Evolutionary conservation across 352 stramenopile genomes (phyloP).

Genomic region (Phytophthora fragariae): DNA sequence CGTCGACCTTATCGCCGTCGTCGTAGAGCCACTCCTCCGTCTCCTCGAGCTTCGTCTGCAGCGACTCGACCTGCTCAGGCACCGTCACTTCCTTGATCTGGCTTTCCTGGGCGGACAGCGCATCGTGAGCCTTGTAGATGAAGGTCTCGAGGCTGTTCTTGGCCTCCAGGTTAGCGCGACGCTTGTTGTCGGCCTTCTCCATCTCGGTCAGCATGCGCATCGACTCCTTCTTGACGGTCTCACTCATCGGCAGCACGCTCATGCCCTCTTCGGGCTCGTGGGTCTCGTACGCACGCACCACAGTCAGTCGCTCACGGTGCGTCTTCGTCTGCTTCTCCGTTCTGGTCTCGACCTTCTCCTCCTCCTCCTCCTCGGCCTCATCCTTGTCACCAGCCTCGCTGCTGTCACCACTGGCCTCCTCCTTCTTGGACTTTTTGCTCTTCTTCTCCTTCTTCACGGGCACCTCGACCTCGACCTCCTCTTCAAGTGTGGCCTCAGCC

Average conservation of each 20-base stretch:
- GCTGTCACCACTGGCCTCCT: slow-evolving; percentile 42
- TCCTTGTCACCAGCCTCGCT: slow-evolving; percentile 52
- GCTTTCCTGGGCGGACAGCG: slow-evolving; percentile 78
- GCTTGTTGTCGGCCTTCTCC: slow-evolving; percentile 74
- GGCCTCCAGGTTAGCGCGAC: slow-evolving; percentile 75
- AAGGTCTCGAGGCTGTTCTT: slow-evolving; percentile 95
- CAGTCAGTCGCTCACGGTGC: slow-evolving; percentile 78
- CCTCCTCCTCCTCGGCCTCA: slow-evolving; percentile 49
- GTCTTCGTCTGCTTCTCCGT: slow-evolving; percentile 93
- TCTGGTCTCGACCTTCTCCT: slow-evolving; percentile 42
- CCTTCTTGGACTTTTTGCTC: slow-evolving; percentile 53
- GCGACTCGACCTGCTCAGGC: slow-evolving; percentile 87
- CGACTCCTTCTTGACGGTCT: slow-evolving; percentile 68
- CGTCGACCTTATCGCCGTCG: slow-evolving; percentile 89
- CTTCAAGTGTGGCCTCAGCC: slow-evolving; percentile 92
- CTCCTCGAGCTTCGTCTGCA: slow-evolving; percentile 76
- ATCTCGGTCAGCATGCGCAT: slow-evolving; percentile 74
- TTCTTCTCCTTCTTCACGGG: slow-evolving; percentile 73
- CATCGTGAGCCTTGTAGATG: slow-evolving; percentile 94
- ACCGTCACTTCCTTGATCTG: slow-evolving; percentile 80
- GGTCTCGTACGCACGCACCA: slow-evolving; percentile 53
- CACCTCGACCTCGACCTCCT: slow-evolving; percentile 80
- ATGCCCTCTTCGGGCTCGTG: slow-evolving; percentile 43
- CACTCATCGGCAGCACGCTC: slow-evolving; percentile 74
- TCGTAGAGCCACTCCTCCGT: slow-evolving; percentile 95